Evolutionary conservation across 345 rosid species (phyloP), one percentile per base, ranked within the genome.

Genomic region (Linum trigynum): DNA sequence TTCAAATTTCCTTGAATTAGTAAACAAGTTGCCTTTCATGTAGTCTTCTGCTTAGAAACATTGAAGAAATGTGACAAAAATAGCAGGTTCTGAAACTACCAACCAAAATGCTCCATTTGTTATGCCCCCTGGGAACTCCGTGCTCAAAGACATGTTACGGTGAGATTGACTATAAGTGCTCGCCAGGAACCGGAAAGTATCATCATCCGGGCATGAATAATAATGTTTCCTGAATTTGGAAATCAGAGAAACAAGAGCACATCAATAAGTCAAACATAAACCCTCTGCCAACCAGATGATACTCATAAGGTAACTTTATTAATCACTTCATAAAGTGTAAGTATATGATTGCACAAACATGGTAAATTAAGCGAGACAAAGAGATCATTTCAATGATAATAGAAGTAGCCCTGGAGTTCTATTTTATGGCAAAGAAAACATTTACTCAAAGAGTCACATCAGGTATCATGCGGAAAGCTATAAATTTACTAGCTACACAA

Each of bases 31-130:
- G 32, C 32, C 32, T 23, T 23, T 23, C 32, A 23, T 23, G 32
- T 23, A 23, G 32, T 23, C 32, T 23, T 23, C 32, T 43, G 10
- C 10, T 43, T 43, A 43, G 50, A 43, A 11, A 48, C 14, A 48
- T 9, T 6, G 53, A 48, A 48, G 53, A 7, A 48, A 48, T 10
- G 14, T 9, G 14, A 38, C 48, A 58, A 23, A 23, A 65, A 3
- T 62, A 58, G 40, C 8, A 61, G 38, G 3, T 65, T 39, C 10
- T n/a, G 38, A 57, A 65, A 55, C 4, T 15, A 7, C 51, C 74
- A 73, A 92, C 97, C 99, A 94, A 61, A 71, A 66, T 42, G 99
- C 99, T 77, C 99, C 99, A 76, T 94, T 94, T 5, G 94, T 94
- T 69, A 94, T 88, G 65, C 99, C 99, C 68, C 83, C 95, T 63